Percentiles rank a stretch among this genome's conserved stretches.
Conservation (phyloP, 2,329 filamentous ascomycete species). For the Phaeoacremonium minimum region DNA sequence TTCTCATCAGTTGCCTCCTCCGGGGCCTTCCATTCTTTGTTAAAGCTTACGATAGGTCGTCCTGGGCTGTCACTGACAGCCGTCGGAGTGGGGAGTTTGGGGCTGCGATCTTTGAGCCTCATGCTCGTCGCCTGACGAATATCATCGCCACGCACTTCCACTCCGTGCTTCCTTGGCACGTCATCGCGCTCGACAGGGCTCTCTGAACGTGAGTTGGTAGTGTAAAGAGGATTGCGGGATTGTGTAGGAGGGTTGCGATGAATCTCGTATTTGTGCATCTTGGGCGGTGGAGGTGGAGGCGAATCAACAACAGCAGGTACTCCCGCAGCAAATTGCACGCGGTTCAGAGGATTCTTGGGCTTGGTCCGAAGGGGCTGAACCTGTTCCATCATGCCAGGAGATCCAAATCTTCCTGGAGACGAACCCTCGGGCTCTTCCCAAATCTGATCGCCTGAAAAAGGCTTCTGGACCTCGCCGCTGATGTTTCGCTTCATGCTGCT, state of each 20-base stretch:
- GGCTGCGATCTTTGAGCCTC: slow-evolving; percentile 78
- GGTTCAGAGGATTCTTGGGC: slow-evolving; percentile 60
- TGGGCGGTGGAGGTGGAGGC: slow-evolving; percentile 29
- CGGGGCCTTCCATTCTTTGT: slow-evolving; percentile 74
- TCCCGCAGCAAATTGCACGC: slow-evolving; percentile 50
- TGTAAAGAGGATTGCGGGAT: slow-evolving; percentile 78
- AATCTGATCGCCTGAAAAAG: slow-evolving; percentile 75
- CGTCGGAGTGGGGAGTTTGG: slow-evolving; percentile 81
- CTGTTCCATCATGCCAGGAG: slow-evolving; percentile 9
- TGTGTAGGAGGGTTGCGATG: slow-evolving; percentile 80
- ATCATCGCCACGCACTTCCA: slow-evolving; percentile 82
- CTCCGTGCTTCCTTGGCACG: slow-evolving; percentile 65
- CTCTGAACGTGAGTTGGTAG: slow-evolving; percentile 51
- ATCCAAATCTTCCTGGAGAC: slow-evolving; percentile 16
- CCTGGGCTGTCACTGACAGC: slow-evolving; percentile 87
- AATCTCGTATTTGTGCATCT: slow-evolving; percentile 56
- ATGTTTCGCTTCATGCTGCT: slow-evolving; percentile 66
- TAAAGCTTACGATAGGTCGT: slow-evolving; percentile 95
- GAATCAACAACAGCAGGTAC: slow-evolving; percentile 24
- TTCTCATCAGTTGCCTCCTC: slow-evolving; percentile 69
- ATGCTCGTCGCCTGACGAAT: slow-evolving; percentile 89
- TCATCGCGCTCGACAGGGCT: slow-evolving; percentile 30
- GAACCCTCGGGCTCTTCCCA: slow-evolving; percentile 78
- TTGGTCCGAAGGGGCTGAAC: slow-evolving; percentile 50
- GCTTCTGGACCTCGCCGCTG: slow-evolving; percentile 62